Evolutionary conservation across 225 moss, liverwort and hornwort genomes (phyloP).

Genomic region (Bryoerythrophyllum caledonicum): DNA sequence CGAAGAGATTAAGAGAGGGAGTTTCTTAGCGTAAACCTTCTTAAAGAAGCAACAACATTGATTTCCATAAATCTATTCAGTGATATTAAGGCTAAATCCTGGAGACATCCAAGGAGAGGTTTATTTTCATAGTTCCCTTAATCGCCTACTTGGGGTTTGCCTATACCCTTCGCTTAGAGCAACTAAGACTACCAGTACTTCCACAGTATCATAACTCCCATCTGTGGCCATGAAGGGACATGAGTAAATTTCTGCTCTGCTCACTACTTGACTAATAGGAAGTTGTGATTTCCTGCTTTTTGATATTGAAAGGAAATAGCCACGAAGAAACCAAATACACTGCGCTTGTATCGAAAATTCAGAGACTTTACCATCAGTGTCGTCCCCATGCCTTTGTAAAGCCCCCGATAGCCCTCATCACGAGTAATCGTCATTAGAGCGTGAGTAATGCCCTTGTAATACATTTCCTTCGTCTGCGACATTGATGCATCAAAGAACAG

Average conservation of each 20-base stretch:
- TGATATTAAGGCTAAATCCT: constrained; percentile 5
- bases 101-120: constrained; percentile 18
- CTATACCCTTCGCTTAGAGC: constrained; percentile 14
- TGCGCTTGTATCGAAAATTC: constrained; percentile 11
- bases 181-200: too few species aligned
- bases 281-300: neutral
- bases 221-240: too few species aligned
- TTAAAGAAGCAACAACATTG: too few species aligned
- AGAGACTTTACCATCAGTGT: constrained; percentile 75
- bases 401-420: constrained; percentile 79
- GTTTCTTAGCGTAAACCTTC: constrained; percentile 5
- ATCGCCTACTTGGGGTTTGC: constrained; percentile 15
- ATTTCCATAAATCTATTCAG: too few species aligned
- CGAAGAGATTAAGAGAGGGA: constrained; percentile 10
- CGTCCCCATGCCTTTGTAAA: constrained; percentile 92
- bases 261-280: too few species aligned
- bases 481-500: constrained; percentile 10
- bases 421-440: constrained; percentile 71
- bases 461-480: constrained; percentile 87
- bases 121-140: constrained; percentile 2
- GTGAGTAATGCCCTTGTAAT: constrained; percentile 91
- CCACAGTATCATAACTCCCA: too few species aligned
- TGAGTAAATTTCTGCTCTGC: too few species aligned
- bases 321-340: neutral
- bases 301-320: neutral